Conservation (phyloP, 1,284 basidiomycete species). For the Boletus smithii region DNA sequence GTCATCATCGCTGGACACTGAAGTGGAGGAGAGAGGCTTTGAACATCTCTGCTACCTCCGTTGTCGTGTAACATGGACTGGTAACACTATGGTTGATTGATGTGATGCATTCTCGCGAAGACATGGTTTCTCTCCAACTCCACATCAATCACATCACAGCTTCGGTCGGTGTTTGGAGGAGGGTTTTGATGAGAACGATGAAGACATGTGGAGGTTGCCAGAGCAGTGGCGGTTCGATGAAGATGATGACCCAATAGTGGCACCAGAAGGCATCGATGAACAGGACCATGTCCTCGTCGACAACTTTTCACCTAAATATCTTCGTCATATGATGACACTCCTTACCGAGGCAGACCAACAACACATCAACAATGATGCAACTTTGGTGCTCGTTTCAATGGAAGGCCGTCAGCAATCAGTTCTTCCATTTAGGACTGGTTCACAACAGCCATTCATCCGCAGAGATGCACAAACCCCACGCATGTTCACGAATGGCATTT, state of each 20-base stretch:
- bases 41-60: conserved; percentile 57
- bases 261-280: conserved; percentile 62
- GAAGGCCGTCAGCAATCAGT: conserved; percentile 41
- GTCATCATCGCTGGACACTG: conserved; percentile 34
- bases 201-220: conserved; percentile 43
- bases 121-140: conserved; percentile 26
- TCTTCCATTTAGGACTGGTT: conserved; percentile 37
- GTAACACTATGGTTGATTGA: conserved; percentile 77
- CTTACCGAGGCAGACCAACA: conserved; percentile 46
- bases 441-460: conserved; percentile 37
- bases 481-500: conserved; percentile 28
- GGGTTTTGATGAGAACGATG: conserved; percentile 38
- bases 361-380: conserved; percentile 44
- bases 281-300: conserved; percentile 66
- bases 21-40: conserved; percentile 32
- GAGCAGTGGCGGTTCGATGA: conserved; percentile 71
- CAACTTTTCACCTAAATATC: conserved; percentile 61
- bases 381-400: conserved; percentile 35
- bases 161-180: conserved; percentile 26
- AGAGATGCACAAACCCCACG: conserved; percentile 38
- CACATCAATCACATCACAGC: conserved; percentile 4
- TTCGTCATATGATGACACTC: conserved; percentile 56
- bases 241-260: conserved; percentile 57
- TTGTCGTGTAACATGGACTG: conserved; percentile 76
- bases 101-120: conserved; percentile 40